A percentile compares a stretch with the other conserved stretches of the same genome.
phyloP scores from a whole-genome alignment of 164 flowering plant species.

The Stephania yunnanensis region DNA sequence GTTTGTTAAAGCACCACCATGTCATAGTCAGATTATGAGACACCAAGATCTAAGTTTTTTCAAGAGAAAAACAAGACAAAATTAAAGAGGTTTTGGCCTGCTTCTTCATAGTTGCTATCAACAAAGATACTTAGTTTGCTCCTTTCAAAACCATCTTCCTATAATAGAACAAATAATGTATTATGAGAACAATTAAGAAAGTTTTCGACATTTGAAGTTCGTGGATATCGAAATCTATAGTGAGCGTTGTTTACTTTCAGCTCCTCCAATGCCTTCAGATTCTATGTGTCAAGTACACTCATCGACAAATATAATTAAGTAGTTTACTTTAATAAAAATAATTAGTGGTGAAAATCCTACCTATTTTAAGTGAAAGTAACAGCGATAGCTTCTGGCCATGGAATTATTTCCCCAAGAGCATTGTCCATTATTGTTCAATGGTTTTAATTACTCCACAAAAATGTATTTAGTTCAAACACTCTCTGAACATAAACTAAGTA shows the following conservation, averaged over 20 bases:
- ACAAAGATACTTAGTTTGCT: constrained; percentile 10
- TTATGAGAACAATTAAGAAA: background rate
- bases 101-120: constrained; percentile 30
- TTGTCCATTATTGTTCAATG: too few species aligned
- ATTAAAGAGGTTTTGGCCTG: constrained; percentile 16
- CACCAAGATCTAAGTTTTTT: background rate
- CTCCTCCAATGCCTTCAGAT: constrained; percentile 44
- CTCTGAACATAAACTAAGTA: too few species aligned
- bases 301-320: too few species aligned
- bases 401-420: too few species aligned
- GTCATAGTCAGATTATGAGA: background rate
- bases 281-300: too few species aligned
- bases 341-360: too few species aligned
- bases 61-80: background rate
- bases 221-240: background rate
- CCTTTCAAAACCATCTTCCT: constrained; percentile 63
- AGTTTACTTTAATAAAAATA: too few species aligned
- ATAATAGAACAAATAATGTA: background rate
- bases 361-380: too few species aligned
- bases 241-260: constrained; percentile 45
- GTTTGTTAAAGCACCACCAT: background rate
- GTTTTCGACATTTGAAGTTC: background rate
- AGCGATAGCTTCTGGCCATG: too few species aligned
- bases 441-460: too few species aligned
- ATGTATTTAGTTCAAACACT: too few species aligned